These are phyloP conservation scores for Daldinia loculata DNA, from an alignment of 495 filamentous ascomycete species.

Conservation along the genomic window DNA sequence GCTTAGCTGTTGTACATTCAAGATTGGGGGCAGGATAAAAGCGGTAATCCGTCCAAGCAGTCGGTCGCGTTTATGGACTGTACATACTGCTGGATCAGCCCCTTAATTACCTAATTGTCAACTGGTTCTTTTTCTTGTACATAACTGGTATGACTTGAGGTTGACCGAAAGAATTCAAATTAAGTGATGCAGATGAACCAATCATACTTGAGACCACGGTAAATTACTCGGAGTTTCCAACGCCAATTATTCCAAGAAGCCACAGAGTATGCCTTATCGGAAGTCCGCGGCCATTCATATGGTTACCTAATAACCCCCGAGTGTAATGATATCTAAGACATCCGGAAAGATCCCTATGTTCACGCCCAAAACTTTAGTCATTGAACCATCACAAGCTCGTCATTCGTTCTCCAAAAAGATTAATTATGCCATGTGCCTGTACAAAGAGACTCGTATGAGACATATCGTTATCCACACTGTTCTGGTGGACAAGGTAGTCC, in stretches of 20 bases:
- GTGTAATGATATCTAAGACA: neutral
- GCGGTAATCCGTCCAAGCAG: no score
- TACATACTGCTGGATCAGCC: neutral
- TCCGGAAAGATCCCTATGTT: neutral
- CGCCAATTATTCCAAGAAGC: neutral
- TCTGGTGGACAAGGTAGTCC: slow-evolving; percentile 29
- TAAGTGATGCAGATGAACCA: neutral
- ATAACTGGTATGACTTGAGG: no score
- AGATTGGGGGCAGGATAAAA: neutral
- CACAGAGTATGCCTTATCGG: neutral
- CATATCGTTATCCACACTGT: neutral
- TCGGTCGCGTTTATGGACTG: neutral
- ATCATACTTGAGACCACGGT: neutral
- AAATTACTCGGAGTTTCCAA: neutral
- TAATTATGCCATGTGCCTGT: neutral
- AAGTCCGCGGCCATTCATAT: neutral
- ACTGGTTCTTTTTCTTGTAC: no score
- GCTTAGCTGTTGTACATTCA: neutral
- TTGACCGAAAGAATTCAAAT: neutral
- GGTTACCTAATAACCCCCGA: neutral
- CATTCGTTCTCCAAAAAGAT: neutral
- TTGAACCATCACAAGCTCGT: neutral
- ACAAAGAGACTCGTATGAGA: neutral
- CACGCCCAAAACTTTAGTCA: neutral
- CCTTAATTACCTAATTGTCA: neutral